These are phyloP conservation scores for Fusarium veterinarium DNA, from an alignment of 2,329 filamentous ascomycete genomes.

Conservation along the genomic window DNA sequence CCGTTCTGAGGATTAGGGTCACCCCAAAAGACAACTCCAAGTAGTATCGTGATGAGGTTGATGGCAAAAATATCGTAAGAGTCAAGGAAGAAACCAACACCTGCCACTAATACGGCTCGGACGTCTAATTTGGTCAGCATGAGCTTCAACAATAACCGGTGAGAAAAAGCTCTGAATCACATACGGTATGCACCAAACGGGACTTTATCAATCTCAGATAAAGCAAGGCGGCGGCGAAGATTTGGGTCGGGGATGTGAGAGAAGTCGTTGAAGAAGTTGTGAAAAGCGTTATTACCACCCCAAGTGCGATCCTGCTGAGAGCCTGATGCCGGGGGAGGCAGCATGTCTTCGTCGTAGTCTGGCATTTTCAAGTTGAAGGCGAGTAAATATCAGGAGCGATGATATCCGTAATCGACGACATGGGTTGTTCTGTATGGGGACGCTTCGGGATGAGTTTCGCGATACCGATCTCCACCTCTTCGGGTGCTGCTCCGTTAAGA, in stretches of 20 bases:
- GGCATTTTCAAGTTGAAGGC: slow-evolving; percentile 46
- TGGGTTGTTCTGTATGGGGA: slow-evolving; percentile 32
- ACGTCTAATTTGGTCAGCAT: slow-evolving; percentile 60
- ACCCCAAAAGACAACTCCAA: slow-evolving; percentile 82
- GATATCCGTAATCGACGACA: slow-evolving; percentile 44
- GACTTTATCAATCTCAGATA: slow-evolving; percentile 84
- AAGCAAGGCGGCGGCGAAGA: slow-evolving; percentile 77
- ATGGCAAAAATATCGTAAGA: slow-evolving; percentile 87
- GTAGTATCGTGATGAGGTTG: slow-evolving; percentile 75
- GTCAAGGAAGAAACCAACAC: slow-evolving; percentile 86
- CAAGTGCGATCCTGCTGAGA: slow-evolving; percentile 57
- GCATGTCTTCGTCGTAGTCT: slow-evolving; percentile 51
- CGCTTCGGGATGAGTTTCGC: slow-evolving; percentile 29
- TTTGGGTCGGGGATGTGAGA: slow-evolving; percentile 77
- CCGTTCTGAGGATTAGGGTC: slow-evolving; percentile 56
- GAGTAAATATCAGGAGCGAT: slow-evolving; percentile 39
- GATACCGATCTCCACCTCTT: slow-evolving; percentile 34
- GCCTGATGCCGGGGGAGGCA: slow-evolving; percentile 54
- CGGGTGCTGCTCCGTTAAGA: slow-evolving; percentile 9
- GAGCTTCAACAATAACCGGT: not conserved
- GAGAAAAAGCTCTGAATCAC: slow-evolving; percentile 27
- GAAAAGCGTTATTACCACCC: slow-evolving; percentile 76
- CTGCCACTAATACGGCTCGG: slow-evolving; percentile 78
- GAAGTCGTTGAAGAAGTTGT: slow-evolving; percentile 79
- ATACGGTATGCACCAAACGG: slow-evolving; percentile 77